Evolutionary conservation across 139 green algal species (phyloP).

Genomic region (Haematococcus lacustris): DNA sequence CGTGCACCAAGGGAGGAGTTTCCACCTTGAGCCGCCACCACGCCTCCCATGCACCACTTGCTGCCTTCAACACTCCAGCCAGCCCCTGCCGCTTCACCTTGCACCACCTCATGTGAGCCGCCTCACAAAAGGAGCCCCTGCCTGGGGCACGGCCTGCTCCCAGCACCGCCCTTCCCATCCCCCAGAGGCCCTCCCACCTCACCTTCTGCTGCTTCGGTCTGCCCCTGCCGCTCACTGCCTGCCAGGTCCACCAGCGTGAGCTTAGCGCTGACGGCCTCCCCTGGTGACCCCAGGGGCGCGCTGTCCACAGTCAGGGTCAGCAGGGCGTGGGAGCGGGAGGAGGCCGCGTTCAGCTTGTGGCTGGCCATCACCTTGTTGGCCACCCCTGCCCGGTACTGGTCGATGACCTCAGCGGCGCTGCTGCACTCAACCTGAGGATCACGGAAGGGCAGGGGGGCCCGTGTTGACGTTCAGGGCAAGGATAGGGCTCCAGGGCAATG

Average conservation of each 20-base stretch:
- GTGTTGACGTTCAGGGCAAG: background rate
- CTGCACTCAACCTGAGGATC: conserved; percentile 9
- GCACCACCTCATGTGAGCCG: too few relatives aligned
- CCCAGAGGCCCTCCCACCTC: too few relatives aligned
- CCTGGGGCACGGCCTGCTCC: too few relatives aligned
- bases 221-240: conserved; percentile 31
- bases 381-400: conserved; percentile 24
- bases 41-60: too few relatives aligned
- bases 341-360: conserved; percentile 43
- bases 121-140: too few relatives aligned
- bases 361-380: conserved; percentile 38
- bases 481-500: background rate
- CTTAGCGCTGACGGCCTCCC: conserved; percentile 18
- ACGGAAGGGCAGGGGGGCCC: background rate
- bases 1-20: too few relatives aligned
- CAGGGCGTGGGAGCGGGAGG: conserved; percentile 44
- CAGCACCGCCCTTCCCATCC: too few relatives aligned
- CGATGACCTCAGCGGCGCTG: conserved; percentile 19
- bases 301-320: conserved; percentile 40
- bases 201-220: conserved; percentile 25
- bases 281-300: conserved; percentile 2
- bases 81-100: too few relatives aligned
- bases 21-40: too few relatives aligned
- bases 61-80: too few relatives aligned
- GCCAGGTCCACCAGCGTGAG: conserved; percentile 54